phyloP scores from a whole-genome alignment of 2,329 filamentous ascomycete species.

The Cordyceps tenuipes region DNA sequence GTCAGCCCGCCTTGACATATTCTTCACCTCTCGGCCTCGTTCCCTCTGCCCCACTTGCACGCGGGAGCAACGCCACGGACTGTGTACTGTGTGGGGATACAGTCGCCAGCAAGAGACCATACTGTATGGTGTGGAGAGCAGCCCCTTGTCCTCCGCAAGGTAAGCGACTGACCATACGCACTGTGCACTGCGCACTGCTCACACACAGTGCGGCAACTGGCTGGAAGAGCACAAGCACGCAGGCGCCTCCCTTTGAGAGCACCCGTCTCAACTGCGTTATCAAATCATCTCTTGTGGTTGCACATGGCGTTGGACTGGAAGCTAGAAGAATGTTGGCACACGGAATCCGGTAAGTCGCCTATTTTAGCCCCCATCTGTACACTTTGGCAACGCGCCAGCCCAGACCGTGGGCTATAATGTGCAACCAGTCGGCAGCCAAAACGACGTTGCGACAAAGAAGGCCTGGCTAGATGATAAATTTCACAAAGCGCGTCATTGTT shows the following conservation, averaged over 20 bases:
- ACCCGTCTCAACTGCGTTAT: neutral
- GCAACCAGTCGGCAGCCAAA: too few relatives aligned
- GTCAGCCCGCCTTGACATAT: neutral
- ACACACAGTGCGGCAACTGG: neutral
- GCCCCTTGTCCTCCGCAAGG: too few relatives aligned
- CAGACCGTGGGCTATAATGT: neutral
- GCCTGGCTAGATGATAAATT: too few relatives aligned
- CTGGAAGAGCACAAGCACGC: neutral
- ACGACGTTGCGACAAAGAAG: too few relatives aligned
- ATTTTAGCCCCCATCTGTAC: neutral
- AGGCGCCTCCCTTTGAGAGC: neutral
- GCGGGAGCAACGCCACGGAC: neutral
- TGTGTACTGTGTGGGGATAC: neutral
- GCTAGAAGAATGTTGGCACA: neutral
- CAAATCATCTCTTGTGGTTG: neutral
- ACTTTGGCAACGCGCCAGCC: neutral
- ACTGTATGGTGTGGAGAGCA: constrained; percentile 1
- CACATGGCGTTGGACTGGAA: neutral
- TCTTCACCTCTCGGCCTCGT: neutral
- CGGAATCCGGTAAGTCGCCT: neutral
- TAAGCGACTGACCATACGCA: neutral
- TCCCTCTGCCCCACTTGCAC: neutral
- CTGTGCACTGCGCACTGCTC: too few relatives aligned
- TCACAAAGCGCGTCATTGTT: too few relatives aligned
- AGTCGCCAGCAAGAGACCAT: neutral